These are phyloP conservation scores for Furcasterigmium sp. DNA, from an alignment of 2,329 filamentous ascomycete genomes.

Conservation along the genomic window DNA sequence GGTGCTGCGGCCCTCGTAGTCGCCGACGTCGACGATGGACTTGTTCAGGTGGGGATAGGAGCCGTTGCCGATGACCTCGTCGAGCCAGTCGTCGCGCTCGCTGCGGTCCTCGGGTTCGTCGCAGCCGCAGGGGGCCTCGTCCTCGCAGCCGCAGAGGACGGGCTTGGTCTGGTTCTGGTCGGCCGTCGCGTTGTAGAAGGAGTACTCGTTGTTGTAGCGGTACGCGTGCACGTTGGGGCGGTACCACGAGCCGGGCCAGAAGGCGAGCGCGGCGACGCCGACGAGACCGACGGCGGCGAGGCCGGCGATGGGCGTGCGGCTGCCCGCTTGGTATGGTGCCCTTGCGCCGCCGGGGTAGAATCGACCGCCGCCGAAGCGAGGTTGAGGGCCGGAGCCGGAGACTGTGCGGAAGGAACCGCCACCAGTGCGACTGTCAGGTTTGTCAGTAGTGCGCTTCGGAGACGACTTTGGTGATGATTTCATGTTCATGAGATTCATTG, in stretches of 20 bases:
- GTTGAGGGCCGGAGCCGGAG: constrained; percentile 51
- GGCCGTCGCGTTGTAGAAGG: constrained; percentile 39
- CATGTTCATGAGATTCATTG: too few relatives aligned
- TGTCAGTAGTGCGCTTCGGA: neutral
- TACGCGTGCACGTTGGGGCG: constrained; percentile 41
- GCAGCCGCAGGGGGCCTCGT: constrained; percentile 47
- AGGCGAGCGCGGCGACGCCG: constrained; percentile 39
- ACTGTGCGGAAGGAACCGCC: constrained; percentile 39
- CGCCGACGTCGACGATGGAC: constrained; percentile 53
- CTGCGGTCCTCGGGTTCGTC: constrained; percentile 36
- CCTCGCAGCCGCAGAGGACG: constrained; percentile 56
- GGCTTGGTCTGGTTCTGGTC: constrained; percentile 53
- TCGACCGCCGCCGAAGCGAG: constrained; percentile 53
- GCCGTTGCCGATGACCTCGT: constrained; percentile 60
- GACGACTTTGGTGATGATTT: too few relatives aligned
- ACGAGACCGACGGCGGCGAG: constrained; percentile 47
- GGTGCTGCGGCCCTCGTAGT: constrained; percentile 45
- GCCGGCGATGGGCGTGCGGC: constrained; percentile 40
- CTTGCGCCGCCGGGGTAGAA: constrained; percentile 64
- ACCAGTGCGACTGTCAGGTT: constrained; percentile 2
- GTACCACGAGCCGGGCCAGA: constrained; percentile 64
- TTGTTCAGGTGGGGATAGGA: constrained; percentile 46
- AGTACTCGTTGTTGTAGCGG: constrained; percentile 53
- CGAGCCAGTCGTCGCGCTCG: constrained; percentile 42
- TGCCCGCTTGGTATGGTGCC: constrained; percentile 55